Conservation (phyloP, 202 grass and related monocot genomes). For the Zizania palustris region DNA sequence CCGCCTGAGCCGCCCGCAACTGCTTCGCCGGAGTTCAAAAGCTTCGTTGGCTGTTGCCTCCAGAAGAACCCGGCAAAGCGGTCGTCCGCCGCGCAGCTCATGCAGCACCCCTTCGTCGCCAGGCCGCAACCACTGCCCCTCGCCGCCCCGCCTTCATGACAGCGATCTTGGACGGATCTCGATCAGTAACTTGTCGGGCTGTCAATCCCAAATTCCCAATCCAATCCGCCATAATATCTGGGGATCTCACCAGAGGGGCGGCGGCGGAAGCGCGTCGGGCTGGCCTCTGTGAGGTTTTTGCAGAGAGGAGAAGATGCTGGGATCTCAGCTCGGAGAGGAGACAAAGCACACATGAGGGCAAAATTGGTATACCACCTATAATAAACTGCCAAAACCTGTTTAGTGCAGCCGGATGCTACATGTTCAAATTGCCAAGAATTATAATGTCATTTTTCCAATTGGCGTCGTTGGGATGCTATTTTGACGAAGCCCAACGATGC, state of each 20-base stretch:
- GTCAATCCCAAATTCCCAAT: slow-evolving; percentile 2
- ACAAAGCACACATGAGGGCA: too few species aligned
- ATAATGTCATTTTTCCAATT: too few species aligned
- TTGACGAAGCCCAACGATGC: too few species aligned
- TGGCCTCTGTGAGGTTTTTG: too few species aligned
- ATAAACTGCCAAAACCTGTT: too few species aligned
- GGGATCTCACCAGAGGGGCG: slow-evolving; percentile 10
- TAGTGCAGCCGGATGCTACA: too few species aligned
- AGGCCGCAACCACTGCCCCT: slow-evolving; percentile 29
- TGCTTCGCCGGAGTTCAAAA: slow-evolving; percentile 58
- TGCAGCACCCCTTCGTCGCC: slow-evolving; percentile 77
- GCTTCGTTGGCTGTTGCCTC: slow-evolving; percentile 77
- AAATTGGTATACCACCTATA: too few species aligned
- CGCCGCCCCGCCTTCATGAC: slow-evolving; percentile 32
- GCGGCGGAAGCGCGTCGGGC: too few species aligned
- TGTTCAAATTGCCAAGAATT: too few species aligned
- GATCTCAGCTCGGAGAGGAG: too few species aligned
- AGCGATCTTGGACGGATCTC: neutral
- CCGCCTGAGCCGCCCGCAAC: slow-evolving; percentile 49
- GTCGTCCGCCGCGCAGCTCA: slow-evolving; percentile 56
- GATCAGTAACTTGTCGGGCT: neutral
- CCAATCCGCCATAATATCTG: neutral
- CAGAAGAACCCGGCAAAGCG: slow-evolving; percentile 70
- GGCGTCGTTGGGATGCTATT: too few species aligned
- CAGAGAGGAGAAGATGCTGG: too few species aligned